Base-by-base conservation (phyloP, 139 green algal genomes). In the Auxenochlorella pyrenoidosa region DNA sequence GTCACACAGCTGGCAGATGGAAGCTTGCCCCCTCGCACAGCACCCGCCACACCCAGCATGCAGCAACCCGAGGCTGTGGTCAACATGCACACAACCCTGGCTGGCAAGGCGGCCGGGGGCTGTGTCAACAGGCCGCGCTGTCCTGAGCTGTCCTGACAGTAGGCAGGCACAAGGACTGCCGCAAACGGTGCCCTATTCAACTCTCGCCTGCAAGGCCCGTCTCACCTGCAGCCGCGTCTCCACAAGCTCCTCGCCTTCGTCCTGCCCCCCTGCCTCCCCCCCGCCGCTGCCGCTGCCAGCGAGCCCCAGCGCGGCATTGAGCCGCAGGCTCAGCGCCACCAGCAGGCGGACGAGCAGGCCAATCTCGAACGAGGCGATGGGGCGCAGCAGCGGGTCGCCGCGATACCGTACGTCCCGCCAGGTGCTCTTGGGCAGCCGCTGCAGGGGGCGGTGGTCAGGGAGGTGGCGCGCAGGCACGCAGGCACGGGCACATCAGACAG, bases 281-380 rank as follows among this genome's bases (percentile, higher is more conserved):
- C 43, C n/a, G 41, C 30, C 30, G 5, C 68, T 10, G 66, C 82
- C 73, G 58, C 15, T 88, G 89, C 81, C 40, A 5, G 70, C 92
- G 28, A 97, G 90, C 1, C 92, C 92, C 66, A 96, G 83, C 68
- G 44, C 40, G 15, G 32, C 34, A 75, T 97, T 97, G 75, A 92
- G 26, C 1, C 60, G 36, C 22, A 87, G 51, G 22, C 87, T 93
- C 2, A 93, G 65, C 8, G 43, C 40, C 66, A 98, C 94, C 80
- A 97, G 89, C 82, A 94, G 44, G 18, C 91, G 90, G 59, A 97
- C 96, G 43, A 98, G 93, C 66, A 43, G 84, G 5, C 63, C 80
- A 15, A 98, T 44, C 93, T 98, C 96, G 73, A 95, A 93, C 65
- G 85, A 90, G 34, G 94, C 87, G 32, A 98, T 94, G 58, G 96